Base-by-base conservation (phyloP, 331 rosid genomes). In the Pyrus hybrid region DNA sequence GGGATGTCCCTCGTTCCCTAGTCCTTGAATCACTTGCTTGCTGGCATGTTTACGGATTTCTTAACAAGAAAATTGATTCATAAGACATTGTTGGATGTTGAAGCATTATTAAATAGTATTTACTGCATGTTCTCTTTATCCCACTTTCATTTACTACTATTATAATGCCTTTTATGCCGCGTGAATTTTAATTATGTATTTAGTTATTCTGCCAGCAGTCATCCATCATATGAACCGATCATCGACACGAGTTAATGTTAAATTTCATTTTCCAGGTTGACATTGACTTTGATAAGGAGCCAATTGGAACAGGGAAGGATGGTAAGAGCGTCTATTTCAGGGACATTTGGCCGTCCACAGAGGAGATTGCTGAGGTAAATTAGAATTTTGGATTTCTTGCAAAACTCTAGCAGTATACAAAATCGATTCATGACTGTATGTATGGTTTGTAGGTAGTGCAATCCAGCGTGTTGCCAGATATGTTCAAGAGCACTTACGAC, bases 201-300 rank as follows among this genome's bases (percentile, higher is more conserved):
- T 43, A 14, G 37, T n/a, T 7, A 17, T 2, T 47, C 37, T 17
- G 61, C 23, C 9, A 13, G 33, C 45, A 6, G 66, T 29, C 21
- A 8, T 53, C 8, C 57, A 37, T 71, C 17, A 7, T 7, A 35
- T 63, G 32, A 53, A 13, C 61, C 23, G 2, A 63, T 16, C 67
- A 25, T 7, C 17, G 8, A 28, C 13, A 8, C 20, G 29, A 54
- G 64, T 35, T 75, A 56, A 80, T 61, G 21, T 80, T 63, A 30
- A 69, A 57, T n/a, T 25, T 49, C 21, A 73, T 66, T 81, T 66
- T 80, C 70, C 93, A 93, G 98, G 98, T 91, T 71, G 96, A 93
- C 82, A 91, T 93, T 72, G 98, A 93, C 82, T 93, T 93, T 30
- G 91, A 90, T 51, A 91, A 85, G 85, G 98, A 93, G 80, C 96